These are phyloP conservation scores for Trametes hirsuta DNA, from an alignment of 1,284 basidiomycete species.

Conservation along the genomic window DNA sequence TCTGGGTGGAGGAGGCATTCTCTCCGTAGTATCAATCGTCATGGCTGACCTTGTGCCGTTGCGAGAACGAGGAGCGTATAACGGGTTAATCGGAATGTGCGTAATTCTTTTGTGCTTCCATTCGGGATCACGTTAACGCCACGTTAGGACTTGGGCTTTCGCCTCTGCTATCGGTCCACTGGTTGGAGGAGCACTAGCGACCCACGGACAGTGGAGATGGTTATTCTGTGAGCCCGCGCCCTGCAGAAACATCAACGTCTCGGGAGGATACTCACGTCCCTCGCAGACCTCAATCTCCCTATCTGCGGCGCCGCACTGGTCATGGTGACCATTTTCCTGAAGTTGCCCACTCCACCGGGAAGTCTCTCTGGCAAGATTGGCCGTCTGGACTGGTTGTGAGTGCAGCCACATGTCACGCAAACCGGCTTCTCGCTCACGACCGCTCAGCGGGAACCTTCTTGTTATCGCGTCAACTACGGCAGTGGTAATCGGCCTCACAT, in stretches of 20 bases:
- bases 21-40: slow-evolving; percentile 33
- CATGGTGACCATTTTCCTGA: slow-evolving; percentile 24
- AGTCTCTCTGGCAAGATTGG: slow-evolving; percentile 32
- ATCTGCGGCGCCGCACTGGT: slow-evolving; percentile 23
- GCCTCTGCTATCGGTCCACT: slow-evolving; percentile 5
- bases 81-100: slow-evolving; percentile 24
- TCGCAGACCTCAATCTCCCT: slow-evolving; percentile 25
- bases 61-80: slow-evolving; percentile 22
- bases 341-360: slow-evolving; percentile 32
- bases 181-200: slow-evolving; percentile 22
- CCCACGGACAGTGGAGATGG: slow-evolving; percentile 28
- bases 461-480: slow-evolving; percentile 14
- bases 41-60: slow-evolving; percentile 26
- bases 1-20: slow-evolving; percentile 48
- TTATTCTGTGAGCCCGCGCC: slow-evolving; percentile 26
- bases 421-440: not conserved
- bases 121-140: not conserved
- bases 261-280: not conserved
- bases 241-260: too few species aligned
- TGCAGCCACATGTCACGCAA: not conserved
- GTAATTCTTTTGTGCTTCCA: not conserved
- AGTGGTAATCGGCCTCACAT: slow-evolving; percentile 18
- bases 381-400: slow-evolving; percentile 20
- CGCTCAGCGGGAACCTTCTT: slow-evolving; percentile 13
- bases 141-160: not conserved